A percentile compares a stretch with the other conserved stretches of the same genome.
phyloP scores from a whole-genome alignment of 805 yeast species.

The Candida xyloterini region DNA sequence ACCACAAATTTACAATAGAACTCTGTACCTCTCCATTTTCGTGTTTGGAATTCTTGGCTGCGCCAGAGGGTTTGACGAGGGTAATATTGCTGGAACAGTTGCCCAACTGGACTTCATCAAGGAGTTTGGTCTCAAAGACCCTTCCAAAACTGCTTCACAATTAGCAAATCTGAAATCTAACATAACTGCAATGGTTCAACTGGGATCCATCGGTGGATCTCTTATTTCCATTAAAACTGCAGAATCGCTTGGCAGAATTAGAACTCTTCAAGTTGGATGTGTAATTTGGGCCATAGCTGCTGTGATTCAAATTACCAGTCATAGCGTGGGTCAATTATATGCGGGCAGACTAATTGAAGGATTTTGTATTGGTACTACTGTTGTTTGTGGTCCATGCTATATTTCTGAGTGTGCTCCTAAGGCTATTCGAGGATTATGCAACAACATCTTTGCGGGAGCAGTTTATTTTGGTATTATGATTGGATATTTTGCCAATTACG shows the following conservation, averaged over 20 bases:
- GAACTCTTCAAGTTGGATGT: constrained; percentile 44
- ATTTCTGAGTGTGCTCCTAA: constrained; percentile 53
- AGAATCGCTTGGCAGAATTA: constrained; percentile 50
- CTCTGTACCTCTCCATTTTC: constrained; percentile 32
- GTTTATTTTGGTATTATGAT: constrained; percentile 54
- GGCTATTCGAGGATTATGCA: constrained; percentile 49
- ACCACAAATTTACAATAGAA: constrained; percentile 44
- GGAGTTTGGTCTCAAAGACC: constrained; percentile 44
- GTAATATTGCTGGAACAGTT: constrained; percentile 44
- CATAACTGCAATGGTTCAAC: constrained; percentile 56
- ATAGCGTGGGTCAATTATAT: constrained; percentile 46
- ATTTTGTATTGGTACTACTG: constrained; percentile 52
- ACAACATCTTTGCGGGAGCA: constrained; percentile 54
- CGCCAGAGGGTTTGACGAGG: constrained; percentile 60
- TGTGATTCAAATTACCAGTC: constrained; percentile 47
- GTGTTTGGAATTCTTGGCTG: constrained; percentile 55
- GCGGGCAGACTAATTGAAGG: constrained; percentile 58
- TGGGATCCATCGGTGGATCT: constrained; percentile 51
- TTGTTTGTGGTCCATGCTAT: constrained; percentile 54
- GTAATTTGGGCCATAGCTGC: constrained; percentile 44
- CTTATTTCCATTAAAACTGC: constrained; percentile 45
- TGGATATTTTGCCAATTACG: constrained; percentile 50
- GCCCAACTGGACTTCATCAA: constrained; percentile 41
- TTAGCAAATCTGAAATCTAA: constrained; percentile 50
- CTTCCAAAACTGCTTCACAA: constrained; percentile 31